Conservation (phyloP, 192 early-diverging fungal genomes). For the Geranomyces michiganensis region DNA sequence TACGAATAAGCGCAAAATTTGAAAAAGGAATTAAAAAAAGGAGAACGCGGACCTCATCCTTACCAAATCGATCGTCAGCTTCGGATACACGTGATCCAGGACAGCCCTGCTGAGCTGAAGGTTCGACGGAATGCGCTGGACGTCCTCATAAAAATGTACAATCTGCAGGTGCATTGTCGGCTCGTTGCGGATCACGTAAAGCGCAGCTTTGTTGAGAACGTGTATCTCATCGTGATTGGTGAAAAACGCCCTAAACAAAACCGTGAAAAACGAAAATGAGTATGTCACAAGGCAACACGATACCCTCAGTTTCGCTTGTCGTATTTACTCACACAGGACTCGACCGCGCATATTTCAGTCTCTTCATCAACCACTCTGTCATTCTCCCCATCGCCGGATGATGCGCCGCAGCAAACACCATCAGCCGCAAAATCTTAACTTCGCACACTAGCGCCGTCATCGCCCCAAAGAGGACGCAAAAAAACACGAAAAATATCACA, state of each 20-base stretch:
- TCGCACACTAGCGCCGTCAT: constrained; percentile 47
- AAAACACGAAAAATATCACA: constrained; percentile 56
- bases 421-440: constrained; percentile 42
- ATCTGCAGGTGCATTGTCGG: constrained; percentile 49
- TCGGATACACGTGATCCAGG: constrained; percentile 44
- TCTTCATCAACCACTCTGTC: constrained; percentile 20
- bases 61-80: constrained; percentile 21
- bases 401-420: constrained; percentile 12
- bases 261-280: too few species aligned
- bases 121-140: constrained; percentile 47
- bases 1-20: too few species aligned
- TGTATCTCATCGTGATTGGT: constrained; percentile 60
- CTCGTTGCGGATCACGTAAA: constrained; percentile 56
- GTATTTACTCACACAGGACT: constrained; percentile 44
- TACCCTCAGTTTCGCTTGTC: too few species aligned
- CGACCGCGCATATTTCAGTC: constrained; percentile 41
- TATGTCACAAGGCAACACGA: too few species aligned
- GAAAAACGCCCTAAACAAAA: constrained; percentile 51
- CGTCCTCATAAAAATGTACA: constrained; percentile 52
- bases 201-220: constrained; percentile 59
- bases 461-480: constrained; percentile 43
- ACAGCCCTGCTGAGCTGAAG: constrained; percentile 58
- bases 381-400: constrained; percentile 2
- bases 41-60: too few species aligned
- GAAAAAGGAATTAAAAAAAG: too few species aligned